A percentile compares a stretch with the other conserved stretches of the same genome.
Evolutionary conservation across 257 asterid species (phyloP).

Genomic region (Solanum tacnaense): DNA sequence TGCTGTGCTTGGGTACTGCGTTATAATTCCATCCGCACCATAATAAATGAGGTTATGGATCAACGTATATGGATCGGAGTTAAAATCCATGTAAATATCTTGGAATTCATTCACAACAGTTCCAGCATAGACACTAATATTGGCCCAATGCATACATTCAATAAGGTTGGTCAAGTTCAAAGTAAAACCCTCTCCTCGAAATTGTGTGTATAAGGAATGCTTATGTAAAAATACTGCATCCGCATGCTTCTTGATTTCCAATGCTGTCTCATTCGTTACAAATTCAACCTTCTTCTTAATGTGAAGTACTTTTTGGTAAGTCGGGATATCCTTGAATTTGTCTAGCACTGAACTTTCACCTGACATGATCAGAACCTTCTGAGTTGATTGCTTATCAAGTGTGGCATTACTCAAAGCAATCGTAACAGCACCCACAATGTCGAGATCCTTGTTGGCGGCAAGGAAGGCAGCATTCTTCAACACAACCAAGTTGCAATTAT

Average conservation of each 20-base stretch:
- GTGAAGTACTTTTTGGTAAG: not conserved
- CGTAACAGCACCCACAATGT: not conserved
- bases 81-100: conserved; percentile 57
- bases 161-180: conserved; percentile 46
- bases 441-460: not conserved
- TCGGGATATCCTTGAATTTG: not conserved
- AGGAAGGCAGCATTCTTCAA: conserved; percentile 5
- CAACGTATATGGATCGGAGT: conserved; percentile 74
- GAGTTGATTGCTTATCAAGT: not conserved
- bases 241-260: conserved; percentile 68
- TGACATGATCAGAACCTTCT: conserved; percentile 4
- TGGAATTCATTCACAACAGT: conserved; percentile 57
- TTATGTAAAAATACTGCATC: conserved; percentile 60
- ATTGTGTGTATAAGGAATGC: conserved; percentile 30
- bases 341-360: not conserved
- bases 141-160: conserved; percentile 59
- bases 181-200: conserved; percentile 21
- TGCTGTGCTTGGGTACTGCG: conserved; percentile 73
- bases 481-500: not conserved
- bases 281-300: not conserved
- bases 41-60: conserved; percentile 34
- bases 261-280: conserved; percentile 30
- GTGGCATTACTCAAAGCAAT: not conserved
- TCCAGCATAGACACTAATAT: conserved; percentile 64
- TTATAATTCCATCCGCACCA: conserved; percentile 52